These are phyloP conservation scores for Penicillium oxalicum DNA, from an alignment of 2,329 filamentous ascomycete genomes.

Conservation along the genomic window DNA sequence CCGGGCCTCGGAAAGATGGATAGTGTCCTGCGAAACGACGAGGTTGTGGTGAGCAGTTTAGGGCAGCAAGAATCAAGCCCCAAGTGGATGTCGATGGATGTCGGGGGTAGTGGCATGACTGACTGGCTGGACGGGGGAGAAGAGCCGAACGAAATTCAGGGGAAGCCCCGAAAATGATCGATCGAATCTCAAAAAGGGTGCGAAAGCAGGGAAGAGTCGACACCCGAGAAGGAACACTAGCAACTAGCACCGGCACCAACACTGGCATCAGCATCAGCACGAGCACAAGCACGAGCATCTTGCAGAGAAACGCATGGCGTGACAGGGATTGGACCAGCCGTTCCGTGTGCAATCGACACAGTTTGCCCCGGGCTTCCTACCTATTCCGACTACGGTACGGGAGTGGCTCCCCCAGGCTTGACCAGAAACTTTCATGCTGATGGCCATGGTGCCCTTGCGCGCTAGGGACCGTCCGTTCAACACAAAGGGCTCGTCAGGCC, in stretches of 20 bases:
- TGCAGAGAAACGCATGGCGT: conserved; percentile 18
- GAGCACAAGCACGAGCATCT: conserved; percentile 2
- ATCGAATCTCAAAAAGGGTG: neutral
- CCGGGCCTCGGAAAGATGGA: neutral
- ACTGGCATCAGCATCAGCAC: neutral
- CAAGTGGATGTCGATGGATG: too few species aligned
- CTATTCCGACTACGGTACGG: neutral
- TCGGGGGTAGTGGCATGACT: too few species aligned
- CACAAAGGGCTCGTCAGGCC: neutral
- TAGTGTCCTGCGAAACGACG: neutral
- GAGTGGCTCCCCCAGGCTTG: too few species aligned
- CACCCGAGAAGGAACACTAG: neutral
- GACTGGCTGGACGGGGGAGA: neutral
- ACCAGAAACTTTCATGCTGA: too few species aligned
- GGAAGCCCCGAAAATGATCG: neutral
- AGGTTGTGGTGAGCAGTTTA: neutral
- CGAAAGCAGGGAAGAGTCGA: neutral
- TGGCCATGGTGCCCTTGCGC: too few species aligned
- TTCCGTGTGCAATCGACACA: neutral
- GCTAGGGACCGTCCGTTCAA: neutral
- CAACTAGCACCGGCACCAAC: neutral
- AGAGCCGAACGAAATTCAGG: neutral
- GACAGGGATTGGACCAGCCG: conserved; percentile 5
- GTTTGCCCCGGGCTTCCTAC: neutral
- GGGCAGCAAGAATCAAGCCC: too few species aligned